A percentile compares a stretch with the other conserved stretches of the same genome.
Conservation (phyloP, 306 rosid species). For the Casuarina equisetifolia region DNA sequence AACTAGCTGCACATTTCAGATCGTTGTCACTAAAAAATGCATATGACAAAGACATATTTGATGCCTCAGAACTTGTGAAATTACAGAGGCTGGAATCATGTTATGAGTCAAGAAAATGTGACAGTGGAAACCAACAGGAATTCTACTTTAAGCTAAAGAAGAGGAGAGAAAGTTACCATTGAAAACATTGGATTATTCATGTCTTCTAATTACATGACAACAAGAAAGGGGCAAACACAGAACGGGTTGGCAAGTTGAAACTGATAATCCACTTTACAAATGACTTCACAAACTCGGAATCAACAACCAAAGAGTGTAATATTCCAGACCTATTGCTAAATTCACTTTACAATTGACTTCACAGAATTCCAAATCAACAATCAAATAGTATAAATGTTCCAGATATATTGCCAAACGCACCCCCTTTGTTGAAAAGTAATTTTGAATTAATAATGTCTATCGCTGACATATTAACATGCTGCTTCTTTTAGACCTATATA, state of each 20-base stretch:
- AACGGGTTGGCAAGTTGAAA: not conserved
- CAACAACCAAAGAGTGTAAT: too few relatives aligned
- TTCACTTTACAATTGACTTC: not conserved
- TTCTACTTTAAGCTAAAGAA: not conserved
- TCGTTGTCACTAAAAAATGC: not conserved
- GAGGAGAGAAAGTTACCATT: not conserved
- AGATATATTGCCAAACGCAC: conserved; percentile 7
- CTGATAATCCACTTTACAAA: conserved; percentile 2
- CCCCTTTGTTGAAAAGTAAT: conserved; percentile 6
- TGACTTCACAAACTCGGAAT: too few relatives aligned
- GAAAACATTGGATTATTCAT: not conserved
- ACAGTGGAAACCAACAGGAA: not conserved
- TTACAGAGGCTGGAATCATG: not conserved
- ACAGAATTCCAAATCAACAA: conserved; percentile 14
- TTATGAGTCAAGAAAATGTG: not conserved
- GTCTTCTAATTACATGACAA: not conserved
- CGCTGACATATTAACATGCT: conserved; percentile 14
- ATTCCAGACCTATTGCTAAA: too few relatives aligned
- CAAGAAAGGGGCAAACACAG: not conserved
- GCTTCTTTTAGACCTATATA: conserved; percentile 27
- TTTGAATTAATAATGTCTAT: conserved; percentile 12
- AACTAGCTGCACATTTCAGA: not conserved
- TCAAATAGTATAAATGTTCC: conserved; percentile 5
- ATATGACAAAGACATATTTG: not conserved
- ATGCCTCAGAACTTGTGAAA: not conserved